These are phyloP conservation scores for Leccinum subfulvum DNA, from an alignment of 1,284 basidiomycete genomes.

Conservation along the genomic window DNA sequence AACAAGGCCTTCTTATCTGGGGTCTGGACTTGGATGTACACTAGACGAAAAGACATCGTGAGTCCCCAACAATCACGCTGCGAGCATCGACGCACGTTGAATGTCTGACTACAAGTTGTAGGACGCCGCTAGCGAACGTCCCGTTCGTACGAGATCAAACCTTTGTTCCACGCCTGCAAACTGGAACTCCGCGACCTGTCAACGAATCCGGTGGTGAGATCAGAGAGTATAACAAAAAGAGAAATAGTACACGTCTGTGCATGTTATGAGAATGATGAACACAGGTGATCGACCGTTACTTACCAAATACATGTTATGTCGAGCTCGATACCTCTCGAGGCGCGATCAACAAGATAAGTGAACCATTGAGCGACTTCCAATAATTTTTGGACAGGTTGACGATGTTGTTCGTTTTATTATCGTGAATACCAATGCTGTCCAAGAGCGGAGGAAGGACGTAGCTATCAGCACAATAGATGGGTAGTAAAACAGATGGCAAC, in stretches of 20 bases:
- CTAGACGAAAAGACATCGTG: slow-evolving; percentile 38
- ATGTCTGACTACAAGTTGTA: too few relatives aligned
- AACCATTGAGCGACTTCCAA: not conserved
- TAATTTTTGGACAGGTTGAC: not conserved
- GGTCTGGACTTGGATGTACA: slow-evolving; percentile 76
- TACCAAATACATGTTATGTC: not conserved
- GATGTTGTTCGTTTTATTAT: not conserved
- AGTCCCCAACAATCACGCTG: too few relatives aligned
- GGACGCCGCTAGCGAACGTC: too few relatives aligned
- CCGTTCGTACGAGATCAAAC: too few relatives aligned
- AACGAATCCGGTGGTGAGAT: slow-evolving; percentile 48
- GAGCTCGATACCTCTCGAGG: not conserved
- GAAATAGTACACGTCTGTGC: not conserved
- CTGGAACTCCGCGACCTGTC: slow-evolving; percentile 36
- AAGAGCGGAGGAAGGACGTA: not conserved
- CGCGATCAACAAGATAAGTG: not conserved
- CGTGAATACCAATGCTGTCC: not conserved
- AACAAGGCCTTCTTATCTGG: slow-evolving; percentile 58
- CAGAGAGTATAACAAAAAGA: not conserved
- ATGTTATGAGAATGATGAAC: not conserved
- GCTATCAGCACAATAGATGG: not conserved
- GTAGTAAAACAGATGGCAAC: not conserved
- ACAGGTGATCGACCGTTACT: not conserved
- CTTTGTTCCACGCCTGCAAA: too few relatives aligned
- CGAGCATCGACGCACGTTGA: too few relatives aligned